Evolutionary conservation across 2,329 filamentous ascomycete genomes (phyloP).

Genomic region (Aspergillus melleus): DNA sequence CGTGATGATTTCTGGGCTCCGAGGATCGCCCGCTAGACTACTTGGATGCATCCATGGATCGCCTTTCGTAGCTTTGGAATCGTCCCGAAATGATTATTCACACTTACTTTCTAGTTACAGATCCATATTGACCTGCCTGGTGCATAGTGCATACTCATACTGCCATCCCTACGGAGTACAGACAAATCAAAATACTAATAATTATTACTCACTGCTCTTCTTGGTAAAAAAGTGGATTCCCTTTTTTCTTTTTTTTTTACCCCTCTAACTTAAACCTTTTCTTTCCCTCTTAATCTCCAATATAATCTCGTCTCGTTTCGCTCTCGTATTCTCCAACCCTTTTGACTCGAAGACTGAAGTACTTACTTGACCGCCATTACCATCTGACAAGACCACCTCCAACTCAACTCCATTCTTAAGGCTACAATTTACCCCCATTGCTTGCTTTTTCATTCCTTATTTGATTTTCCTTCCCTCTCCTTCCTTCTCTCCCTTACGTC

Average conservation of each 20-base stretch:
- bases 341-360: background rate
- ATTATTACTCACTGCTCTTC: no score
- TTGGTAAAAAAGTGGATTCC: background rate
- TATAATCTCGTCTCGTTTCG: background rate
- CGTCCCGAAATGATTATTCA: background rate
- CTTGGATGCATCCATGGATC: no score
- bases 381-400: conserved; percentile 2
- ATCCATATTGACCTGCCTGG: no score
- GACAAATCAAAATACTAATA: background rate
- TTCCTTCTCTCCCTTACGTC: background rate
- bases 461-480: background rate
- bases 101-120: no score
- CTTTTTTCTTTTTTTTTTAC: background rate
- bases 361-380: conserved; percentile 4
- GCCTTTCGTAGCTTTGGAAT: background rate
- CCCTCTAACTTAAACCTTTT: conserved; percentile 1
- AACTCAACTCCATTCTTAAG: background rate
- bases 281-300: background rate
- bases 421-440: background rate
- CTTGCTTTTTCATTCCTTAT: background rate
- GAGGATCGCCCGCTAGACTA: conserved; percentile 8
- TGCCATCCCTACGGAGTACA: background rate
- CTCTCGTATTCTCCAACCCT: background rate
- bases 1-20: background rate
- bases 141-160: background rate